A percentile compares a stretch with the other conserved stretches of the same genome.
phyloP scores from a whole-genome alignment of 352 stramenopile species.

The Phytophthora sp. region DNA sequence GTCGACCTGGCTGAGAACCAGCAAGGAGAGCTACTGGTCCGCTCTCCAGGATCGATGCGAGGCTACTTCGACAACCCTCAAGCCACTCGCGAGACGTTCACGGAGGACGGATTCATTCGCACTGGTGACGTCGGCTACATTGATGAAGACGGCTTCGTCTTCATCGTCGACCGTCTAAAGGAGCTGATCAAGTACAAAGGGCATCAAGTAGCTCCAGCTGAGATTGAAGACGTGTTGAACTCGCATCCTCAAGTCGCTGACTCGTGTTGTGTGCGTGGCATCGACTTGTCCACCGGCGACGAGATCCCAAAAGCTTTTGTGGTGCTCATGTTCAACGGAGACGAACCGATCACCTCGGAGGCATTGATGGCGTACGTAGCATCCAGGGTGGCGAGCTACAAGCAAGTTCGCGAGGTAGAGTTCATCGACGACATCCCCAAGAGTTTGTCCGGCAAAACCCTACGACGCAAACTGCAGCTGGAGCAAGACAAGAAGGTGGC shows the following conservation, averaged over 20 bases:
- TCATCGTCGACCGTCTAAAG: conserved; percentile 93
- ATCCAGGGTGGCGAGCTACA: conserved; percentile 82
- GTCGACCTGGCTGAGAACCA: conserved; percentile 42
- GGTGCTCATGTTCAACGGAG: conserved; percentile 59
- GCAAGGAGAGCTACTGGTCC: conserved; percentile 83
- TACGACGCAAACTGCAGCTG: conserved; percentile 82
- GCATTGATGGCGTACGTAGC: conserved; percentile 74
- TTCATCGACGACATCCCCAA: conserved; percentile 91
- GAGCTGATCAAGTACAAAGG: conserved; percentile 96
- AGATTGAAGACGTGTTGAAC: conserved; percentile 91
- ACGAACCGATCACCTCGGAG: conserved; percentile 7
- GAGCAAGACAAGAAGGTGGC: conserved; percentile 41
- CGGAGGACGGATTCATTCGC: conserved; percentile 75
- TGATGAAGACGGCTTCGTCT: conserved; percentile 91
- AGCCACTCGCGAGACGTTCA: conserved; percentile 78
- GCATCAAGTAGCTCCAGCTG: conserved; percentile 90
- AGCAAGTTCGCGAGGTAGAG: conserved; percentile 83
- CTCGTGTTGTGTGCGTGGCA: conserved; percentile 61
- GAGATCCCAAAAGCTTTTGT: conserved; percentile 91
- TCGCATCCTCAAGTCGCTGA: conserved; percentile 80
- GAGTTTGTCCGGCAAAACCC: conserved; percentile 88
- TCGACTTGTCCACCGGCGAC: conserved; percentile 79
- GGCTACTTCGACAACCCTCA: conserved; percentile 88
- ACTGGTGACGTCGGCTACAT: conserved; percentile 92
- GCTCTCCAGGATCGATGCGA: conserved; percentile 91